These are phyloP conservation scores for Paraphaeosphaeria sporulosa DNA, from an alignment of 2,329 filamentous ascomycete species.

Conservation along the genomic window DNA sequence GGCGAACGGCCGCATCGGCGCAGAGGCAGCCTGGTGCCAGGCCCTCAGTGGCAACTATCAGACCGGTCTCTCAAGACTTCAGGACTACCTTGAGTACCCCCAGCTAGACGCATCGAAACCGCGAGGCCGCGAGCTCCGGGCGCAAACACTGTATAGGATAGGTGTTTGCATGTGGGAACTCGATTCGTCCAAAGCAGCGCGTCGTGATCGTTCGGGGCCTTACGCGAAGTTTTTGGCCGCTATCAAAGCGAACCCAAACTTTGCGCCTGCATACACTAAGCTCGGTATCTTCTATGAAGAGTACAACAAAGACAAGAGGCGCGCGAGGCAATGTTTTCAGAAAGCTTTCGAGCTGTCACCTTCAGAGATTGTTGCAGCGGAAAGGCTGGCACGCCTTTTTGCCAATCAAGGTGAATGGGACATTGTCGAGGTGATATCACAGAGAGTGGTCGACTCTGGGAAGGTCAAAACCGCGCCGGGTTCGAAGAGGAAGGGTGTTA, in stretches of 20 bases:
- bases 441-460: slow-evolving; percentile 92
- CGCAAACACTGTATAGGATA: slow-evolving; percentile 85
- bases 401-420: slow-evolving; percentile 95
- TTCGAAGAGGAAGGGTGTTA: slow-evolving; percentile 89
- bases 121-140: slow-evolving; percentile 74
- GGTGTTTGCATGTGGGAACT: slow-evolving; percentile 88
- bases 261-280: slow-evolving; percentile 88
- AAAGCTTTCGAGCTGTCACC: slow-evolving; percentile 94
- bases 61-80: slow-evolving; percentile 72
- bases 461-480: slow-evolving; percentile 89
- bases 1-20: slow-evolving; percentile 78
- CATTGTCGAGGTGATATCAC: slow-evolving; percentile 89
- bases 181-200: slow-evolving; percentile 74
- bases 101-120: slow-evolving; percentile 69
- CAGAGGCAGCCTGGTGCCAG: slow-evolving; percentile 92
- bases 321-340: slow-evolving; percentile 91
- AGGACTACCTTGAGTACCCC: slow-evolving; percentile 67
- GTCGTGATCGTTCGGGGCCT: slow-evolving; percentile 81
- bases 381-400: slow-evolving; percentile 84
- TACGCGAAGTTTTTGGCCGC: slow-evolving; percentile 85
- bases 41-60: slow-evolving; percentile 80
- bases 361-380: slow-evolving; percentile 84
- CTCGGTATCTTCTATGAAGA: slow-evolving; percentile 91
- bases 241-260: slow-evolving; percentile 85
- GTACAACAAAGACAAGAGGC: slow-evolving; percentile 84